These are phyloP conservation scores for Abortiporus biennis DNA, from an alignment of 1,284 basidiomycete genomes.

Conservation along the genomic window DNA sequence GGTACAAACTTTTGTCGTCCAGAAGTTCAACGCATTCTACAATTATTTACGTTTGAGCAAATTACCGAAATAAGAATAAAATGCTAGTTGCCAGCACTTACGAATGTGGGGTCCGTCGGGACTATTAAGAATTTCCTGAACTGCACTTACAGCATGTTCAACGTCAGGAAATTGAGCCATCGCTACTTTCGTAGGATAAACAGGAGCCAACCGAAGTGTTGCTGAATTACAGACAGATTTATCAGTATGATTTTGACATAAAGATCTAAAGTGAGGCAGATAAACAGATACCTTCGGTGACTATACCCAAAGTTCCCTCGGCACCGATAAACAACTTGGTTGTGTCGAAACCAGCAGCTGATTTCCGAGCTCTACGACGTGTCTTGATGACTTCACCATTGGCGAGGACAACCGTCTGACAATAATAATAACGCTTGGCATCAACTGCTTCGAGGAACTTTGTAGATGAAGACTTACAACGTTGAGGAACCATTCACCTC, in stretches of 20 bases:
- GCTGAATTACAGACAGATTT: conserved; percentile 40
- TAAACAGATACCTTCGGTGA: conserved; percentile 63
- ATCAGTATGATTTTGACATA: neutral
- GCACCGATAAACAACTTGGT: conserved; percentile 82
- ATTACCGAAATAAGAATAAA: neutral
- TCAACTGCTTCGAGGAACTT: neutral
- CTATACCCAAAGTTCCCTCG: conserved; percentile 77
- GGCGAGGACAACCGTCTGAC: conserved; percentile 70
- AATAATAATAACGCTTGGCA: neutral
- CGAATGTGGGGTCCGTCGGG: conserved; percentile 55
- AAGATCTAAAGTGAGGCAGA: conserved; percentile 5
- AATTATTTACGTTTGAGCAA: neutral
- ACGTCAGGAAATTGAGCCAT: conserved; percentile 68
- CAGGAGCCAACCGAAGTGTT: conserved; percentile 75
- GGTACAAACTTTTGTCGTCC: conserved; percentile 56
- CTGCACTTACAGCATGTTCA: conserved; percentile 63
- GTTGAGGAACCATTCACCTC: conserved; percentile 69
- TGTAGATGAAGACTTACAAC: conserved; percentile 29
- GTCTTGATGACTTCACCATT: conserved; percentile 81
- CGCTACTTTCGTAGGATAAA: conserved; percentile 68
- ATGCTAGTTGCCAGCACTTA: conserved; percentile 20
- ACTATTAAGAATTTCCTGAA: conserved; percentile 72
- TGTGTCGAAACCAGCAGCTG: conserved; percentile 71
- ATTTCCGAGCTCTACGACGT: conserved; percentile 65
- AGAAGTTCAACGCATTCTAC: conserved; percentile 82